These are phyloP conservation scores for Penicillium sp. DNA, from an alignment of 2,329 filamentous ascomycete genomes.

Conservation along the genomic window DNA sequence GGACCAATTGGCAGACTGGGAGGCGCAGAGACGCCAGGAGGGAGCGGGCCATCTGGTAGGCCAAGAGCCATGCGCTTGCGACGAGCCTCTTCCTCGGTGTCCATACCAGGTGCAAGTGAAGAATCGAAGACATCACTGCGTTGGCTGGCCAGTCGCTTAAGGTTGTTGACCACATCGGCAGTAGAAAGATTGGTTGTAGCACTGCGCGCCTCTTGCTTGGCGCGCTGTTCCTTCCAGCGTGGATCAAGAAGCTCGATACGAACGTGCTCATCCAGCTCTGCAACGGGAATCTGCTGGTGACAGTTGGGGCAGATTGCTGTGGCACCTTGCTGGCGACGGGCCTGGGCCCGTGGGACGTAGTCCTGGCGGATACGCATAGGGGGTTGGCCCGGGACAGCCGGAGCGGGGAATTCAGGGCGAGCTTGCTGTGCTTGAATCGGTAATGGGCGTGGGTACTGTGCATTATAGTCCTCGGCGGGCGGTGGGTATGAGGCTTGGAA, in stretches of 20 bases:
- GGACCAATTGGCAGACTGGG: slow-evolving; percentile 33
- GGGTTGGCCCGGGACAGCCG: slow-evolving; percentile 55
- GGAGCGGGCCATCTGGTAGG: slow-evolving; percentile 29
- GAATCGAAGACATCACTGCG: slow-evolving; percentile 82
- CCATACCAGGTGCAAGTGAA: slow-evolving; percentile 55
- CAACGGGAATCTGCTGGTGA: slow-evolving; percentile 81
- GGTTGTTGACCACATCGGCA: slow-evolving; percentile 84
- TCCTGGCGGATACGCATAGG: slow-evolving; percentile 91
- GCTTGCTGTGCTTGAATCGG: slow-evolving; percentile 37
- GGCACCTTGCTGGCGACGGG: slow-evolving; percentile 66
- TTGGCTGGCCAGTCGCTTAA: slow-evolving; percentile 91
- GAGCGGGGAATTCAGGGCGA: slow-evolving; percentile 72
- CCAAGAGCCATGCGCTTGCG: slow-evolving; percentile 72
- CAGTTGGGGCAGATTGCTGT: slow-evolving; percentile 85
- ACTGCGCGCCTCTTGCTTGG: slow-evolving; percentile 81
- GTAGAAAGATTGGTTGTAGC: slow-evolving; percentile 84
- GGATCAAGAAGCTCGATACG: slow-evolving; percentile 92
- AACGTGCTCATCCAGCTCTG: slow-evolving; percentile 90
- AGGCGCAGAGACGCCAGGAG: slow-evolving; percentile 18
- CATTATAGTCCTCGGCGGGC: slow-evolving; percentile 25
- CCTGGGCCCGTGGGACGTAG: slow-evolving; percentile 82
- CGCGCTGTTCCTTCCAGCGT: slow-evolving; percentile 92
- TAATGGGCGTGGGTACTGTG: slow-evolving; percentile 37
- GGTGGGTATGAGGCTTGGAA: slow-evolving; percentile 31
- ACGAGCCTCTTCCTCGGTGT: slow-evolving; percentile 72